A percentile compares a stretch with the other conserved stretches of the same genome.
Conservation (phyloP, 108 stramenopile species). For the Skeletonema tropicum region DNA sequence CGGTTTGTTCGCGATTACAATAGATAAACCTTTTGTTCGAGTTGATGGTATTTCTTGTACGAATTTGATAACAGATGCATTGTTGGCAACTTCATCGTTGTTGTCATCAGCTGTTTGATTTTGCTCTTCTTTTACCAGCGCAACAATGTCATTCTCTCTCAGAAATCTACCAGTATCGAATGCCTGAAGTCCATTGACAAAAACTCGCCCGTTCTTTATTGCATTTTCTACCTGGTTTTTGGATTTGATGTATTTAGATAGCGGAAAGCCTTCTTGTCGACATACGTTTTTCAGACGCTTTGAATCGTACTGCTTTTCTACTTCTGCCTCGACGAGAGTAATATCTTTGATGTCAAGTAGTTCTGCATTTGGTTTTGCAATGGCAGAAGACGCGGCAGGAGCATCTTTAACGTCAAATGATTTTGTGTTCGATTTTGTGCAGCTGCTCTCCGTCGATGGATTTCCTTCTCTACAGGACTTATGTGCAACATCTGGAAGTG, state of each 20-base stretch:
- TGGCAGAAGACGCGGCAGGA: background rate
- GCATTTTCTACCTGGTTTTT: constrained; percentile 53
- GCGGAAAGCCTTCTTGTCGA: constrained; percentile 37
- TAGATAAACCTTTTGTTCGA: background rate
- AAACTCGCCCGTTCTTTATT: constrained; percentile 46
- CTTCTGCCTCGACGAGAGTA: constrained; percentile 25
- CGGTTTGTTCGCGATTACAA: constrained; percentile 57
- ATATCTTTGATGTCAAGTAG: constrained; percentile 14
- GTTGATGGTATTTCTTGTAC: constrained; percentile 12
- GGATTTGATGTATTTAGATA: constrained; percentile 34
- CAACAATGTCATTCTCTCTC: constrained; percentile 31
- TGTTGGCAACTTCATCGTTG: background rate
- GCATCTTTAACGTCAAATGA: too few relatives aligned
- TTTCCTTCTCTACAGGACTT: background rate
- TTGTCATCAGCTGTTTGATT: background rate
- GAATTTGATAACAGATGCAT: constrained; percentile 11
- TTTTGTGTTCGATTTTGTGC: too few relatives aligned
- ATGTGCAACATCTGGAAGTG: constrained; percentile 32
- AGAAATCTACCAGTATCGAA: constrained; percentile 62
- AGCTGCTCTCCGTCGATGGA: background rate
- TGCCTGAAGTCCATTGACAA: constrained; percentile 51
- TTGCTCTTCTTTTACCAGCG: constrained; percentile 15
- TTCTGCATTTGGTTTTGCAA: background rate
- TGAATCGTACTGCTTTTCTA: constrained; percentile 24
- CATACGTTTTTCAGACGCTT: constrained; percentile 60